Evolutionary conservation across 495 filamentous ascomycete species (phyloP).

Genomic region (Penicillium lagena): DNA sequence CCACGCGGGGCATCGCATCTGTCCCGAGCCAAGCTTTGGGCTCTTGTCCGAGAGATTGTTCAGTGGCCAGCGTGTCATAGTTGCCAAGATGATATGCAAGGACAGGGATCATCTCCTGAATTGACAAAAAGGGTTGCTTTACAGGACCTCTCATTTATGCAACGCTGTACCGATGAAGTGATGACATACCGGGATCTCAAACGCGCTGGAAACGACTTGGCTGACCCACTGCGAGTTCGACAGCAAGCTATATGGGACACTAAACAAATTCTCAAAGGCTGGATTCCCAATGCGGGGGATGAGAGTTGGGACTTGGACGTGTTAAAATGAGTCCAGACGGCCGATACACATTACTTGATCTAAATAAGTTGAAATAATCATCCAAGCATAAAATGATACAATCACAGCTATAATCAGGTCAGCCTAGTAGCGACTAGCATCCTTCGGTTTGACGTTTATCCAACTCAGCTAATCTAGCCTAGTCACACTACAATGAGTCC

Average conservation of each 20-base stretch:
- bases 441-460: too few species aligned
- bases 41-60: slow-evolving; percentile 16
- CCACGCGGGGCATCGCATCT: slow-evolving; percentile 33
- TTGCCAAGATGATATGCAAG: background rate
- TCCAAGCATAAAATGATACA: too few species aligned
- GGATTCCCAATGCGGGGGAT: slow-evolving; percentile 34
- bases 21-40: slow-evolving; percentile 37
- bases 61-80: background rate
- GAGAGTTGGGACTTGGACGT: slow-evolving; percentile 35
- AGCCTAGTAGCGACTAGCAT: too few species aligned
- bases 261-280: slow-evolving; percentile 26
- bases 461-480: too few species aligned
- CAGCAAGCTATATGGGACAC: slow-evolving; percentile 26
- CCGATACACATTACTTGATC: too few species aligned
- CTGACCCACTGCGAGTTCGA: slow-evolving; percentile 13
- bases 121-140: too few species aligned
- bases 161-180: slow-evolving; percentile 3
- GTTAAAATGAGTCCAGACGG: too few species aligned
- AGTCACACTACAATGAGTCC: too few species aligned
- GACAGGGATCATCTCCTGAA: background rate
- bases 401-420: too few species aligned
- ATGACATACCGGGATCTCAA: slow-evolving; percentile 32
- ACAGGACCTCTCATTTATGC: background rate
- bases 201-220: background rate
- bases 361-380: too few species aligned